phyloP scores from a whole-genome alignment of 495 filamentous ascomycete genomes.

The Chaetomium cochliodes region DNA sequence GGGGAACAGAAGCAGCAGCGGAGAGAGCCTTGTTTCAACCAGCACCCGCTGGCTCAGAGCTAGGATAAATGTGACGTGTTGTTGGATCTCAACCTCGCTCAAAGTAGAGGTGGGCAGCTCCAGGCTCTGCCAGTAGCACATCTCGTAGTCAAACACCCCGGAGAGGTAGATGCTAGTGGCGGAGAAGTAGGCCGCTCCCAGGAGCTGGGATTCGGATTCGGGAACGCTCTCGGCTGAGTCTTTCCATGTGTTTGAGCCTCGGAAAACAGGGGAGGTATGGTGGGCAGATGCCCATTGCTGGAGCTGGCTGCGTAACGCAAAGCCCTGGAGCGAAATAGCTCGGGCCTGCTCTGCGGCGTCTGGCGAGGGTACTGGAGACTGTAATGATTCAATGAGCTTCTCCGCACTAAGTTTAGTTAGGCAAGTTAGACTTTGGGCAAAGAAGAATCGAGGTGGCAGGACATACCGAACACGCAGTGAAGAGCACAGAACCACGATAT shows the following conservation, averaged over 20 bases:
- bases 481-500: constrained; percentile 6
- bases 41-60: not conserved
- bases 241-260: not conserved
- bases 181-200: constrained; percentile 1
- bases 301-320: not conserved
- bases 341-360: not conserved
- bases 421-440: not conserved
- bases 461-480: constrained; percentile 7
- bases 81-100: constrained; percentile 3
- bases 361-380: not conserved
- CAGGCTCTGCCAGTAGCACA: not conserved
- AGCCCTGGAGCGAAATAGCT: not conserved
- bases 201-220: not conserved
- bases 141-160: not conserved
- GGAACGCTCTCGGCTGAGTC: not conserved
- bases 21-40: not conserved
- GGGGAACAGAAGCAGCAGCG: not conserved
- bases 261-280: not conserved
- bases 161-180: constrained; percentile 11
- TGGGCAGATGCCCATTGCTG: not conserved
- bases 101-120: not conserved
- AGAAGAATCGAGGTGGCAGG: not conserved
- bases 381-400: not conserved
- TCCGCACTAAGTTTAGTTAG: not conserved
- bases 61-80: not conserved